These are phyloP conservation scores for Neoscytalidium dimidiatum DNA, from an alignment of 2,329 filamentous ascomycete genomes.

Conservation along the genomic window DNA sequence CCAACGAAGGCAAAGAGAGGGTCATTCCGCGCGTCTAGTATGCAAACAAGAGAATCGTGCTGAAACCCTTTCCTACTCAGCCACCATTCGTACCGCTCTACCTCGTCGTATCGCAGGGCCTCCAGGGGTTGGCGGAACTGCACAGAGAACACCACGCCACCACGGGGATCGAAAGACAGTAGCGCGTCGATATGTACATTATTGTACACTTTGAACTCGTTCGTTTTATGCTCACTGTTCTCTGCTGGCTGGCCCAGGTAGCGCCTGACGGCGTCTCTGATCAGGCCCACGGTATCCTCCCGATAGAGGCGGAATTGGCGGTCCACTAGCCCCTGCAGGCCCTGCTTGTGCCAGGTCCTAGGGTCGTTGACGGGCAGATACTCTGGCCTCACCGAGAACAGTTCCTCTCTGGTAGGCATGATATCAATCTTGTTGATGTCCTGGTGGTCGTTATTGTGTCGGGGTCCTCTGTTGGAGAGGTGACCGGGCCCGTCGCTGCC, in stretches of 20 bases:
- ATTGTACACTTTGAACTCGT: background rate
- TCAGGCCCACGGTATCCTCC: constrained; percentile 47
- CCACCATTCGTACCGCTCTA: background rate
- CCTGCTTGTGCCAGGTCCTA: background rate
- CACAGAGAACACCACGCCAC: background rate
- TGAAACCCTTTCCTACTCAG: background rate
- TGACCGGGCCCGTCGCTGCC: no score
- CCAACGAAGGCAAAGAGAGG: background rate
- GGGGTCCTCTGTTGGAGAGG: no score
- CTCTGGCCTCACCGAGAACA: constrained; percentile 30
- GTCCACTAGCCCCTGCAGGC: constrained; percentile 49
- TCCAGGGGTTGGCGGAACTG: background rate
- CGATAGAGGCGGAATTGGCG: constrained; percentile 57
- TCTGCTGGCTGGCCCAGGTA: background rate
- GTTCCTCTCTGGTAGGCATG: constrained; percentile 34
- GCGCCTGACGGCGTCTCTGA: background rate
- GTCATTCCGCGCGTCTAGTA: background rate
- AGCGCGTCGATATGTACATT: background rate
- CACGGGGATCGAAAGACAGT: background rate
- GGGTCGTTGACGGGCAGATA: constrained; percentile 30
- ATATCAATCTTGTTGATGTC: constrained; percentile 33
- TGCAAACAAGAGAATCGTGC: background rate
- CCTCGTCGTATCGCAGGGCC: no score
- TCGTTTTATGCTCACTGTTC: background rate
- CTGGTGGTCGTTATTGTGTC: constrained; percentile 35